These are phyloP conservation scores for Rhinocladiella similis DNA, from an alignment of 2,329 filamentous ascomycete species.

Conservation along the genomic window DNA sequence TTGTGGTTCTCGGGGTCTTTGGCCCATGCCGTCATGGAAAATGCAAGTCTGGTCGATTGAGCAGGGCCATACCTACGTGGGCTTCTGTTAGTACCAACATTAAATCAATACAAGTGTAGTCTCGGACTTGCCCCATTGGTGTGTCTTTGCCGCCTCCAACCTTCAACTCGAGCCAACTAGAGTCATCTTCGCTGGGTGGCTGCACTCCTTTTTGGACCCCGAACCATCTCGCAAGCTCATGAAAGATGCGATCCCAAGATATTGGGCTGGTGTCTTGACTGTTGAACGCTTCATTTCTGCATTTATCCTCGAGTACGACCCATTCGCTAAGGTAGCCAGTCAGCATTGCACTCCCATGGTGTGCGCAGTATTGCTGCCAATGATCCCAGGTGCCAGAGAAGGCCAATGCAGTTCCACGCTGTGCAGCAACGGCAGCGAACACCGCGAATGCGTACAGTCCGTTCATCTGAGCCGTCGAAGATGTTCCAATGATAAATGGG, in stretches of 20 bases:
- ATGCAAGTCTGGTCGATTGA: constrained; percentile 39
- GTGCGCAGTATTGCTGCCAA: constrained; percentile 44
- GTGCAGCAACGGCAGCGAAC: constrained; percentile 50
- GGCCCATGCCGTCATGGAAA: constrained; percentile 50
- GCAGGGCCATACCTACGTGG: constrained; percentile 35
- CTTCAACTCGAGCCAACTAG: constrained; percentile 14
- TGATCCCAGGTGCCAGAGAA: constrained; percentile 46
- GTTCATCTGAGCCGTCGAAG: constrained; percentile 44
- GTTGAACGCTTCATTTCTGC: constrained; percentile 52
- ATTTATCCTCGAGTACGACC: constrained; percentile 45
- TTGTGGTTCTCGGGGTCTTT: constrained; percentile 42
- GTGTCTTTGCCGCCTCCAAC: constrained; percentile 27
- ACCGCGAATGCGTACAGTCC: constrained; percentile 49
- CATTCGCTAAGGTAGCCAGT: constrained; percentile 54
- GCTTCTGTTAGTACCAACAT: neutral
- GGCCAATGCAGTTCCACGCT: constrained; percentile 42
- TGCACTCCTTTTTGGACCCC: constrained; percentile 37
- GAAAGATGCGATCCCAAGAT: constrained; percentile 36
- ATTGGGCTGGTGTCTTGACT: constrained; percentile 43
- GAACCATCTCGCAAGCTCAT: constrained; percentile 32
- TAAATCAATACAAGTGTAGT: neutral
- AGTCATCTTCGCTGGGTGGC: constrained; percentile 31
- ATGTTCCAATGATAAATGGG: constrained; percentile 46
- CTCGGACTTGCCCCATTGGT: constrained; percentile 36
- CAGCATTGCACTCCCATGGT: constrained; percentile 47